A percentile compares a stretch with the other conserved stretches of the same genome.
Evolutionary conservation across 805 yeast genomes (phyloP).

Genomic region (Komagataella pseudopastoris): DNA sequence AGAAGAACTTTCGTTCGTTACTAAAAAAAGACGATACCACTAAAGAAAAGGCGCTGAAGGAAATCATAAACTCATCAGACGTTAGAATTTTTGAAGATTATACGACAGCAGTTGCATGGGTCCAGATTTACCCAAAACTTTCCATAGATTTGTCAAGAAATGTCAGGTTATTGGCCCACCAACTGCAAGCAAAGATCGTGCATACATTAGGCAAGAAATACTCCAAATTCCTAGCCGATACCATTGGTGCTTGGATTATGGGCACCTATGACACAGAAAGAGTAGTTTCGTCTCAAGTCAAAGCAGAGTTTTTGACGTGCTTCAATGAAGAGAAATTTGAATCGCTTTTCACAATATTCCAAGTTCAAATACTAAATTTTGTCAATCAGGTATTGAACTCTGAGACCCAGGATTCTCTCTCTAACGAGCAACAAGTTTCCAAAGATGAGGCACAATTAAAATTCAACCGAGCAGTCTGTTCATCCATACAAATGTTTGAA

Average conservation of each 20-base stretch:
- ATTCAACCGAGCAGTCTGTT: conserved; percentile 38
- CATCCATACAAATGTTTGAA: conserved; percentile 31
- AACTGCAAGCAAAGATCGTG: conserved; percentile 45
- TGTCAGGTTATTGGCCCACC: conserved; percentile 52
- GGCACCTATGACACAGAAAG: conserved; percentile 65
- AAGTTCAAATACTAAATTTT: conserved; percentile 39
- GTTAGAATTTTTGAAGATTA: conserved; percentile 27
- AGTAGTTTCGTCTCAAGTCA: conserved; percentile 38
- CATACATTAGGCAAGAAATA: conserved; percentile 36
- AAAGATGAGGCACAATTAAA: conserved; percentile 55
- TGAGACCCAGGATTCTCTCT: conserved; percentile 51
- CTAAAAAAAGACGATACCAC: conserved; percentile 77
- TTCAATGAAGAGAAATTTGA: conserved; percentile 45
- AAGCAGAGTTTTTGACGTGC: conserved; percentile 29
- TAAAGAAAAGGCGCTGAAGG: conserved; percentile 63
- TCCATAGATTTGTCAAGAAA: conserved; percentile 56
- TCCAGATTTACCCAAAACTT: conserved; percentile 72
- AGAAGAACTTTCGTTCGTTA: conserved; percentile 60
- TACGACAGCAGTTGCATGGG: conserved; percentile 47
- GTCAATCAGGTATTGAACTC: conserved; percentile 34
- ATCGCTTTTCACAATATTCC: conserved; percentile 49
- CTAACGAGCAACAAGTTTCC: conserved; percentile 61
- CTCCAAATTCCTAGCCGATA: conserved; percentile 53
- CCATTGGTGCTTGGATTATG: conserved; percentile 60
- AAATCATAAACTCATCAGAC: conserved; percentile 22